Evolutionary conservation across 1,139 yeast genomes (phyloP).

Genomic region (Eremothecium sinecaudum): DNA sequence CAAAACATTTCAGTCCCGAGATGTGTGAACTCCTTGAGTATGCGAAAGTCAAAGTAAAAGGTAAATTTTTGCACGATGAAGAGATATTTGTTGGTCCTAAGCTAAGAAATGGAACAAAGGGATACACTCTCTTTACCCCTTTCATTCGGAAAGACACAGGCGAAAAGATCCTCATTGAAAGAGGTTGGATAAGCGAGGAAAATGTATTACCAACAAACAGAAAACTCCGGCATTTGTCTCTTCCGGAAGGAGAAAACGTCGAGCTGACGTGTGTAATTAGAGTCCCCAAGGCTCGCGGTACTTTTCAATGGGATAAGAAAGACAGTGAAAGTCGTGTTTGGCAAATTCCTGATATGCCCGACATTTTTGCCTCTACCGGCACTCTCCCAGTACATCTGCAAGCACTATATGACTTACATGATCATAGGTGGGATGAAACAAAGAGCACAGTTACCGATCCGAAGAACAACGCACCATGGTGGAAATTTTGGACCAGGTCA

Average conservation of each 20-base stretch:
- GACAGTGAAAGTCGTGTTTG: slow-evolving; percentile 52
- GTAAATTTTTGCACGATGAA: slow-evolving; percentile 71
- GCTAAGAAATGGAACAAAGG: slow-evolving; percentile 62
- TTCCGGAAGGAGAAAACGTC: slow-evolving; percentile 62
- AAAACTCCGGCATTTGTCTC: slow-evolving; percentile 51
- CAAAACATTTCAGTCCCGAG: slow-evolving; percentile 42
- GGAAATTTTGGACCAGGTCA: slow-evolving; percentile 31
- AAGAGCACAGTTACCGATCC: slow-evolving; percentile 8
- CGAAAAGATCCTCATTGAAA: slow-evolving; percentile 60
- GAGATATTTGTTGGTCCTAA: slow-evolving; percentile 94
- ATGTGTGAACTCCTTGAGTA: slow-evolving; percentile 61
- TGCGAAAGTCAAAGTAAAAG: slow-evolving; percentile 62
- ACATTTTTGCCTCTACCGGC: slow-evolving; percentile 55
- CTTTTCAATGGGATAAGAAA: slow-evolving; percentile 67
- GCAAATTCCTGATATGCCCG: slow-evolving; percentile 68
- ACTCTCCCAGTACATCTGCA: slow-evolving; percentile 72
- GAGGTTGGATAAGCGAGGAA: slow-evolving; percentile 87
- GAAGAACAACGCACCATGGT: slow-evolving; percentile 23
- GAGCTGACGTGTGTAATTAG: slow-evolving; percentile 67
- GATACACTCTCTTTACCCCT: slow-evolving; percentile 77
- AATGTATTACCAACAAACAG: slow-evolving; percentile 59
- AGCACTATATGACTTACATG: slow-evolving; percentile 56
- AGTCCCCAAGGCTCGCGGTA: slow-evolving; percentile 58
- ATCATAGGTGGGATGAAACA: slow-evolving; percentile 33
- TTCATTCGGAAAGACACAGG: slow-evolving; percentile 69